Percentiles rank a stretch among this genome's conserved stretches.
phyloP scores from a whole-genome alignment of 139 green algal genomes.

The Tetraselmis chui region DNA sequence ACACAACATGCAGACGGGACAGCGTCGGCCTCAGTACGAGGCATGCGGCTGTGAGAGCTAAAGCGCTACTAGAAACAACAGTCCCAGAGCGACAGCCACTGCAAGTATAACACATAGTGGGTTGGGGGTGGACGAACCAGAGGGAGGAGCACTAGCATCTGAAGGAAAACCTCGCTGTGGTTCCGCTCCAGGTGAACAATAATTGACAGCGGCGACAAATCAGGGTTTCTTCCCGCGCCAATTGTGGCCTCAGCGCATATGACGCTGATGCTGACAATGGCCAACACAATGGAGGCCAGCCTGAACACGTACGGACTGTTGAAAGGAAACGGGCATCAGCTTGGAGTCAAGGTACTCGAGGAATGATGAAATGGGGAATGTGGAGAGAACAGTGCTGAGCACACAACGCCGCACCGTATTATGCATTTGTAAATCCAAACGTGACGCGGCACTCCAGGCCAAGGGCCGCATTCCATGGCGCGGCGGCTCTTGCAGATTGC shows the following conservation, averaged over 20 bases:
- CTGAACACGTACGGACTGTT: slow-evolving; percentile 34
- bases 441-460: background rate
- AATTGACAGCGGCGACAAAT: slow-evolving; percentile 79
- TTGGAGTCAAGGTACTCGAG: background rate
- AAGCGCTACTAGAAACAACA: too few species aligned
- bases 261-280: slow-evolving; percentile 44
- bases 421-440: background rate
- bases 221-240: slow-evolving; percentile 40
- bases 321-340: background rate
- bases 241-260: slow-evolving; percentile 88
- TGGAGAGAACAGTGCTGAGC: background rate
- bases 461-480: background rate
- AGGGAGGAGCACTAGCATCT: slow-evolving; percentile 47
- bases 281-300: slow-evolving; percentile 34
- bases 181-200: slow-evolving; percentile 28
- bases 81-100: too few species aligned
- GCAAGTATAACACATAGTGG: background rate
- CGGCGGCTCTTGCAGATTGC: background rate
- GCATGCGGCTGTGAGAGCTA: too few species aligned
- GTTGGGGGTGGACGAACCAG: slow-evolving; percentile 26
- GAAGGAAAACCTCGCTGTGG: slow-evolving; percentile 24
- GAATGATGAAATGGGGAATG: too few species aligned
- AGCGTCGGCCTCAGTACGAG: too few species aligned
- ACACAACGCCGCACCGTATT: background rate
- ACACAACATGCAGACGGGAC: too few species aligned